These are phyloP conservation scores for Globisporangium heterothallicum DNA, from an alignment of 352 stramenopile species.

Conservation along the genomic window DNA sequence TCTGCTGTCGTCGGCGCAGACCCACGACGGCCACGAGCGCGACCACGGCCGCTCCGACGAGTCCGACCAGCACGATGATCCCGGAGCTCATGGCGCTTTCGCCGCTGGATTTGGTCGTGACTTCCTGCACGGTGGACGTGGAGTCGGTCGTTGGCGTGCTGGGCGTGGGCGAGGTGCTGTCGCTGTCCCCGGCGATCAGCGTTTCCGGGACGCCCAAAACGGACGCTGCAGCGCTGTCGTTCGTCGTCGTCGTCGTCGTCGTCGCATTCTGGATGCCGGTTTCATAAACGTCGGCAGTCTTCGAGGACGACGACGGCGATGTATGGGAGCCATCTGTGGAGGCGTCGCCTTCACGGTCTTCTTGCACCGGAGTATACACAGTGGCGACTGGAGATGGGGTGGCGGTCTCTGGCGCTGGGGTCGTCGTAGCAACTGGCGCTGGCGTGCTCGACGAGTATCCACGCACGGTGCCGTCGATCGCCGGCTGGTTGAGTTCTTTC, in stretches of 20 bases:
- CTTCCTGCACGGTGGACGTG: conserved; percentile 10
- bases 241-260: too few relatives aligned
- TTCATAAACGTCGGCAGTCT: background rate
- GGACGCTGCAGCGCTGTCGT: too few relatives aligned
- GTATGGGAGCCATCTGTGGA: too few relatives aligned
- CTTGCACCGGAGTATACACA: background rate
- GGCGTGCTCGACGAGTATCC: conserved; percentile 5
- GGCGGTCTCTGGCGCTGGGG: background rate
- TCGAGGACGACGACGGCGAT: too few relatives aligned
- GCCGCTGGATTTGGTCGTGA: conserved; percentile 24
- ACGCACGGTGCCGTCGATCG: conserved; percentile 25
- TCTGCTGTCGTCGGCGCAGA: conserved; percentile 36
- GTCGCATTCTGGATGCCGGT: too few relatives aligned
- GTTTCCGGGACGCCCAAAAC: background rate
- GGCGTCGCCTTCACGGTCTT: background rate
- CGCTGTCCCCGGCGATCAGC: background rate
- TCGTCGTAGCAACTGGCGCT: background rate
- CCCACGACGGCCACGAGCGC: conserved; percentile 32
- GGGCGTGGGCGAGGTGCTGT: background rate
- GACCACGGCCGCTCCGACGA: conserved; percentile 36
- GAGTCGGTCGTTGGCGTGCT: background rate
- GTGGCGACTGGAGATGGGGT: background rate
- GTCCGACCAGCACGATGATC: conserved; percentile 30
- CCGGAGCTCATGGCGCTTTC: conserved; percentile 16
- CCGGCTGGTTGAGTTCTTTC: conserved; percentile 25